Conservation (phyloP, 2,329 filamentous ascomycete species). For the Chaetomiaceae sp. region DNA sequence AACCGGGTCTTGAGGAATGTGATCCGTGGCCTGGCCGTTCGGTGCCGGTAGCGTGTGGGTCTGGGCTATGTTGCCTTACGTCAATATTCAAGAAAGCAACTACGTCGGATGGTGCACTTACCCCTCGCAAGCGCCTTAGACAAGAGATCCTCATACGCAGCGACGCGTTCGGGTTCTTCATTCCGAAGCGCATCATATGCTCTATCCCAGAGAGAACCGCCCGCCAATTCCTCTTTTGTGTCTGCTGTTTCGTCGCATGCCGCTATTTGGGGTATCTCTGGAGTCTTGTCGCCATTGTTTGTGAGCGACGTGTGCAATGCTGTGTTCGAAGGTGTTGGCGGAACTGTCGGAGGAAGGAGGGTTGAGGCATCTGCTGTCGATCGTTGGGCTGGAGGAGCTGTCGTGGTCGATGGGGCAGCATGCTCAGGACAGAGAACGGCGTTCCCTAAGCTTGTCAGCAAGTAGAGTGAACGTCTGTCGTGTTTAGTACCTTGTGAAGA, state of each 20-base stretch:
- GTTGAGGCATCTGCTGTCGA: not conserved
- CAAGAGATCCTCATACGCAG: not conserved
- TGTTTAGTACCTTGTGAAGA: not conserved
- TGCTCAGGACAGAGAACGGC: not conserved
- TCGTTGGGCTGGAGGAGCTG: not conserved
- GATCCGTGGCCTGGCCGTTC: not conserved
- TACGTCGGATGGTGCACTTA: not conserved
- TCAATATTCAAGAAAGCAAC: not conserved
- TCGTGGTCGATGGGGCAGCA: not conserved
- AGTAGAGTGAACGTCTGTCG: not conserved
- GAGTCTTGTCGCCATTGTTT: not conserved
- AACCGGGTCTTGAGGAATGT: not conserved
- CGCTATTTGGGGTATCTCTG: not conserved
- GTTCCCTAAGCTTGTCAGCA: not conserved
- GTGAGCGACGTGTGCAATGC: not conserved
- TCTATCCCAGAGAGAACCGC: not conserved
- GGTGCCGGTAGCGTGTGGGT: not conserved
- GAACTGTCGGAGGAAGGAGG: not conserved
- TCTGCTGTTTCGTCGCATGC: not conserved
- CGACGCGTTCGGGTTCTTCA: not conserved
- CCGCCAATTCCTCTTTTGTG: not conserved
- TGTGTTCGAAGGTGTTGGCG: not conserved
- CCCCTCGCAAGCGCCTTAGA: not conserved
- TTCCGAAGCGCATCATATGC: not conserved
- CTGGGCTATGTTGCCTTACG: not conserved